Percentiles rank a stretch among this genome's conserved stretches.
Evolutionary conservation across 2,329 filamentous ascomycete genomes (phyloP).

Genomic region (Graphiopsis chlorocephala): DNA sequence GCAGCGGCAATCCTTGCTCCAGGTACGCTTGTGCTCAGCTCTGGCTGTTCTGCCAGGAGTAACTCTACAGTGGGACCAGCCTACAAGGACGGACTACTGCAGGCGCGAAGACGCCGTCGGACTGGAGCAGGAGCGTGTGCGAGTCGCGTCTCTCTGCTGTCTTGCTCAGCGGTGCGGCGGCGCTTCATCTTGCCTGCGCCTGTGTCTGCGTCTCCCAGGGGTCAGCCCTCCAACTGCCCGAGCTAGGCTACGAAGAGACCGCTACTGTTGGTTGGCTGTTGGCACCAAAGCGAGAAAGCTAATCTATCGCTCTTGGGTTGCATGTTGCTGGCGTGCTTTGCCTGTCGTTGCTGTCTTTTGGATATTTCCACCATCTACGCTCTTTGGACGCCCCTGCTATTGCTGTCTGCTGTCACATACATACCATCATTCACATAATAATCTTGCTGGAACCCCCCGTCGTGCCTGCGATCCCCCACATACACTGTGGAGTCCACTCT

Average conservation of each 20-base stretch:
- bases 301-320: not conserved
- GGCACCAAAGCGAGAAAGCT: not conserved
- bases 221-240: not conserved
- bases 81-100: not conserved
- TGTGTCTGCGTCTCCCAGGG: conserved; percentile 9
- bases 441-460: not conserved
- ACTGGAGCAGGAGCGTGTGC: not conserved
- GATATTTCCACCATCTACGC: no score
- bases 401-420: not conserved
- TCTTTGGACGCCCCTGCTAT: not conserved
- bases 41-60: no score
- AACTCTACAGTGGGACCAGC: no score
- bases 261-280: not conserved
- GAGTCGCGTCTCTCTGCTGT: not conserved
- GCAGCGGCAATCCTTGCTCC: not conserved
- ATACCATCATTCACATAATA: not conserved
- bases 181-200: not conserved
- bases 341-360: not conserved
- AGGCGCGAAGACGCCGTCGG: not conserved
- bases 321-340: not conserved
- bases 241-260: not conserved
- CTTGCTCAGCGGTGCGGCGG: no score
- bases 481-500: conserved; percentile 1
- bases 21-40: not conserved
- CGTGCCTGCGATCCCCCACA: conserved; percentile 8